These are phyloP conservation scores for Fusarium nygamai DNA, from an alignment of 2,329 filamentous ascomycete species.

Conservation along the genomic window DNA sequence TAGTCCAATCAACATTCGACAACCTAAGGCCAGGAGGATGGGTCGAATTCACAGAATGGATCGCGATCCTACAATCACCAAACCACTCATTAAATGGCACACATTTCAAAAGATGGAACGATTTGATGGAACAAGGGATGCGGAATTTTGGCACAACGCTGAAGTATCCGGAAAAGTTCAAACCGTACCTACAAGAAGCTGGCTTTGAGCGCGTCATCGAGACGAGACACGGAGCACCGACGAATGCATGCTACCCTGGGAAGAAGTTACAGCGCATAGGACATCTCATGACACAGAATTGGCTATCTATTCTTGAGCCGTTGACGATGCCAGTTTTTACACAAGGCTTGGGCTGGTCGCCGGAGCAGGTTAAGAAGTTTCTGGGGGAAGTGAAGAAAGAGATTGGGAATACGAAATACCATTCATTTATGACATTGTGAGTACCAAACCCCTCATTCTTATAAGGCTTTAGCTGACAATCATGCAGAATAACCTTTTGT, in stretches of 20 bases:
- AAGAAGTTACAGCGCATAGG: conserved; percentile 38
- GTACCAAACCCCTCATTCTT: background rate
- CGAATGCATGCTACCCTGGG: conserved; percentile 40
- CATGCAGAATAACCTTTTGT: conserved; percentile 24
- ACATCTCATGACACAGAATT: conserved; percentile 38
- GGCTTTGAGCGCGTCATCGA: conserved; percentile 36
- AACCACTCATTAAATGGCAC: conserved; percentile 36
- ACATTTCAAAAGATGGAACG: conserved; percentile 34
- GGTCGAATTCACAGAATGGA: conserved; percentile 41
- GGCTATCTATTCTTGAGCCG: conserved; percentile 36
- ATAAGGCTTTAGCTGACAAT: background rate
- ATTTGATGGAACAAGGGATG: conserved; percentile 35
- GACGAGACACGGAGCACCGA: conserved; percentile 36
- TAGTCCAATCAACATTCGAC: conserved; percentile 29
- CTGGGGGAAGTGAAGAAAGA: conserved; percentile 32
- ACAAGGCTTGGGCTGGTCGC: conserved; percentile 32
- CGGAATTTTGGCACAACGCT: conserved; percentile 28
- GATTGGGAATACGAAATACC: conserved; percentile 35
- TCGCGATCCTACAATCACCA: conserved; percentile 35
- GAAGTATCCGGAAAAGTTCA: conserved; percentile 24
- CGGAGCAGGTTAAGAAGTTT: conserved; percentile 29
- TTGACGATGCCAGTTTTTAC: conserved; percentile 37
- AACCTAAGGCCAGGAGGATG: conserved; percentile 39
- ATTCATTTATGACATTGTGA: conserved; percentile 41
- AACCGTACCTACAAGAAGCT: conserved; percentile 21